Percentiles rank a stretch among this genome's conserved stretches.
These are phyloP conservation scores for Discostella stelligeroides DNA, from an alignment of 108 stramenopile species.

Conservation along the genomic window DNA sequence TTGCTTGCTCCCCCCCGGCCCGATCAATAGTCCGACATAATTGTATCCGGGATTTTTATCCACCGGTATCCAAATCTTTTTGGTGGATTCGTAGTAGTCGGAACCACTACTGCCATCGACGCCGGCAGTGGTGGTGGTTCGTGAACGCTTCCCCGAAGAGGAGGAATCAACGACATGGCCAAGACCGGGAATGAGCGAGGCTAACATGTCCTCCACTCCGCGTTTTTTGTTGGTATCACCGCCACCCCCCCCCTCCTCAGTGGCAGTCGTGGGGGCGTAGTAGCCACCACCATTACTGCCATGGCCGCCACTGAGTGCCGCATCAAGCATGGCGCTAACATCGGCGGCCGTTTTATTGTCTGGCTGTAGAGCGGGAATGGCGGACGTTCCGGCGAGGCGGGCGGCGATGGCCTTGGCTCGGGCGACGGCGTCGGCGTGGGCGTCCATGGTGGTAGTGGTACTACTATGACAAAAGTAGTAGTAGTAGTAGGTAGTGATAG, in stretches of 20 bases:
- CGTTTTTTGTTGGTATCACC: slow-evolving; percentile 22
- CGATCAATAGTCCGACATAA: slow-evolving; percentile 56
- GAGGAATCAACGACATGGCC: slow-evolving; percentile 16
- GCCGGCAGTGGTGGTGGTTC: slow-evolving; percentile 3
- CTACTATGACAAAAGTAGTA: neutral
- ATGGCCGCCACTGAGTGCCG: slow-evolving; percentile 31
- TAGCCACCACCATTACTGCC: slow-evolving; percentile 1
- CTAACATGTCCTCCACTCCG: slow-evolving; percentile 39
- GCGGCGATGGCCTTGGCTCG: slow-evolving; percentile 86
- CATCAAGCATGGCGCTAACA: slow-evolving; percentile 36
- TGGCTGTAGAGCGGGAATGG: slow-evolving; percentile 16
- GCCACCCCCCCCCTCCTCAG: neutral
- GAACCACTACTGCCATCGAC: neutral
- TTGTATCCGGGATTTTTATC: slow-evolving; percentile 57
- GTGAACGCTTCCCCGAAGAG: slow-evolving; percentile 27
- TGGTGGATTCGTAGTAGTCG: slow-evolving; percentile 18
- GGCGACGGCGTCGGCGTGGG: slow-evolving; percentile 69
- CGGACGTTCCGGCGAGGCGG: slow-evolving; percentile 57
- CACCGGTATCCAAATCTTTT: slow-evolving; percentile 48
- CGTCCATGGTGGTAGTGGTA: slow-evolving; percentile 36
- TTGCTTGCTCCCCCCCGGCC: slow-evolving; percentile 58
- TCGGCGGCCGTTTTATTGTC: neutral
- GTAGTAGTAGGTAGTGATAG: too few species aligned
- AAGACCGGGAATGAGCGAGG: slow-evolving; percentile 52
- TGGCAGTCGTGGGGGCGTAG: neutral